These are phyloP conservation scores for Xylaria flabelliformis DNA, from an alignment of 495 filamentous ascomycete genomes.

Conservation along the genomic window DNA sequence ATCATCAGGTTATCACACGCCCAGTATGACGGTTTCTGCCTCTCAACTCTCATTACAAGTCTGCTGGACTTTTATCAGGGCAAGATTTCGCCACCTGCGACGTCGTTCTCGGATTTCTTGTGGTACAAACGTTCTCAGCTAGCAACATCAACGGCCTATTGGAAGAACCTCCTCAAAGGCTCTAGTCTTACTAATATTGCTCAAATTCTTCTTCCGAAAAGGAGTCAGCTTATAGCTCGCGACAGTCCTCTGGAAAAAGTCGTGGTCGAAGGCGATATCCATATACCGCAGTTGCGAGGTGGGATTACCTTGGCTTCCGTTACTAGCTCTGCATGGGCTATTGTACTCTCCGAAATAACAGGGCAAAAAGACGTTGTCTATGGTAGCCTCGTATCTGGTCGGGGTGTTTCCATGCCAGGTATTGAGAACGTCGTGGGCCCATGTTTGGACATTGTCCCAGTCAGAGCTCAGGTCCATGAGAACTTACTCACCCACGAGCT, in stretches of 20 bases:
- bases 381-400: no score
- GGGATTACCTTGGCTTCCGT: conserved; percentile 58
- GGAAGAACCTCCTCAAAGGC: not conserved
- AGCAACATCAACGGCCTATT: not conserved
- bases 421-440: conserved; percentile 55
- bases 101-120: not conserved
- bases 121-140: not conserved
- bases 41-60: not conserved
- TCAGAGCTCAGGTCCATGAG: conserved; percentile 56
- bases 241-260: not conserved
- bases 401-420: conserved; percentile 57
- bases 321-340: conserved; percentile 63
- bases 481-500: conserved; percentile 41
- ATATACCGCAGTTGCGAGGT: not conserved
- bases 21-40: conserved; percentile 9
- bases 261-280: not conserved
- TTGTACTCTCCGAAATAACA: conserved; percentile 28
- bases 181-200: not conserved
- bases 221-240: not conserved
- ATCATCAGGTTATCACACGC: conserved; percentile 1
- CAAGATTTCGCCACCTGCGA: not conserved
- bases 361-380: no score
- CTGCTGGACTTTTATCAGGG: not conserved
- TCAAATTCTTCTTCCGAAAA: not conserved
- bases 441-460: conserved; percentile 66